A percentile compares a stretch with the other conserved stretches of the same genome.
Evolutionary conservation across 2,329 filamentous ascomycete species (phyloP).

Genomic region (Fusarium sp.): DNA sequence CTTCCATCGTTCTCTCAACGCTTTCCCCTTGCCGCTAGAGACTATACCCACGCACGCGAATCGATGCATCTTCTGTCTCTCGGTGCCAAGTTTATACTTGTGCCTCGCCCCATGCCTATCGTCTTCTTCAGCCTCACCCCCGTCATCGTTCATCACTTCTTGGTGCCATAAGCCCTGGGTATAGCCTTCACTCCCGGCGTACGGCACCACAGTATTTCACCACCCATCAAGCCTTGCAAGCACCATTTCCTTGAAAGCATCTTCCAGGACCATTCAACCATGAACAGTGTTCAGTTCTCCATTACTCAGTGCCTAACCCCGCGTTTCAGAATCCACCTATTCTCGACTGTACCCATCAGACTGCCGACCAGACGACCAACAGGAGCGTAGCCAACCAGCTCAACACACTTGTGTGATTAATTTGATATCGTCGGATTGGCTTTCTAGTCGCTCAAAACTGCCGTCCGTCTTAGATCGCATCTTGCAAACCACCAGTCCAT

Average conservation of each 20-base stretch:
- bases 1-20: slow-evolving; percentile 14
- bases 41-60: slow-evolving; percentile 1
- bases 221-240: neutral
- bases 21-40: neutral
- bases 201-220: neutral
- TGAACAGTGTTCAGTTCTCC: slow-evolving; percentile 16
- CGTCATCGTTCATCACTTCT: slow-evolving; percentile 1
- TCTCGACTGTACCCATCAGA: slow-evolving; percentile 3
- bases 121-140: neutral
- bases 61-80: slow-evolving; percentile 18
- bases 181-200: neutral
- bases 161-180: neutral
- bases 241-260: neutral
- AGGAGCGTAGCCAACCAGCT: neutral
- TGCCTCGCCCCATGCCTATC: neutral
- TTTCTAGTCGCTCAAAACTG: neutral
- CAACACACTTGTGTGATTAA: neutral
- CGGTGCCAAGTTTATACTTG: slow-evolving; percentile 6
- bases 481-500: neutral
- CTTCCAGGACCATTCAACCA: neutral
- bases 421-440: neutral
- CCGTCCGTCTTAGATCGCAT: neutral
- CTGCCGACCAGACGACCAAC: neutral
- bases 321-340: slow-evolving; percentile 33
- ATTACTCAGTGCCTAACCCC: slow-evolving; percentile 24